Evolutionary conservation across 192 early-diverging fungal species (phyloP).

Genomic region (Entrophospora sp.): DNA sequence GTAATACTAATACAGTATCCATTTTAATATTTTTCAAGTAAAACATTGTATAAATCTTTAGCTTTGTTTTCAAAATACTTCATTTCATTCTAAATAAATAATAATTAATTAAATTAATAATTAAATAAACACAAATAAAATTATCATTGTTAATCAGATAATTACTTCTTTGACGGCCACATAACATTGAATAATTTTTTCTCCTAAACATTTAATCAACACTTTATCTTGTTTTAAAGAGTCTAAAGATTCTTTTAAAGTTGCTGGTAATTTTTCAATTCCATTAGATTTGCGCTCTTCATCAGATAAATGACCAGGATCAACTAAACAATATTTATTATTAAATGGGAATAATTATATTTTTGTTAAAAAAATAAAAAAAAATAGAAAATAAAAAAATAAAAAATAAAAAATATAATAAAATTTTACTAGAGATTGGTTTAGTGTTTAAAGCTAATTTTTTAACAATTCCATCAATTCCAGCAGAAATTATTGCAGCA

Average conservation of each 20-base stretch:
- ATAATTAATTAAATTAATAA: too few relatives aligned
- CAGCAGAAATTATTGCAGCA: background rate
- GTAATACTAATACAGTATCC: too few relatives aligned
- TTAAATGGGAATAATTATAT: too few relatives aligned
- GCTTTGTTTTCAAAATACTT: too few relatives aligned
- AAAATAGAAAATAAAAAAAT: background rate
- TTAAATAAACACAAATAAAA: too few relatives aligned
- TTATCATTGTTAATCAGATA: too few relatives aligned
- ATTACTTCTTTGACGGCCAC: constrained; percentile 1
- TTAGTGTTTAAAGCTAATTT: background rate
- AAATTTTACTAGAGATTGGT: background rate
- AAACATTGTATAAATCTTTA: too few relatives aligned
- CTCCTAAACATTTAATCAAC: background rate
- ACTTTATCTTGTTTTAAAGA: background rate
- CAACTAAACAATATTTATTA: background rate
- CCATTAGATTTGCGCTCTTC: background rate
- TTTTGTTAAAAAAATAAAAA: background rate
- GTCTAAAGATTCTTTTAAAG: background rate
- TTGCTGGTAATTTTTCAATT: background rate
- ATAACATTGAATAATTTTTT: background rate
- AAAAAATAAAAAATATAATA: background rate
- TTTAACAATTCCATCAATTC: background rate
- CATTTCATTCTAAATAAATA: too few relatives aligned
- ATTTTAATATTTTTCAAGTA: too few relatives aligned
- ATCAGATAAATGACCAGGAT: background rate